Evolutionary conservation across 257 asterid species (phyloP).

Genomic region (Scutellaria barbata): DNA sequence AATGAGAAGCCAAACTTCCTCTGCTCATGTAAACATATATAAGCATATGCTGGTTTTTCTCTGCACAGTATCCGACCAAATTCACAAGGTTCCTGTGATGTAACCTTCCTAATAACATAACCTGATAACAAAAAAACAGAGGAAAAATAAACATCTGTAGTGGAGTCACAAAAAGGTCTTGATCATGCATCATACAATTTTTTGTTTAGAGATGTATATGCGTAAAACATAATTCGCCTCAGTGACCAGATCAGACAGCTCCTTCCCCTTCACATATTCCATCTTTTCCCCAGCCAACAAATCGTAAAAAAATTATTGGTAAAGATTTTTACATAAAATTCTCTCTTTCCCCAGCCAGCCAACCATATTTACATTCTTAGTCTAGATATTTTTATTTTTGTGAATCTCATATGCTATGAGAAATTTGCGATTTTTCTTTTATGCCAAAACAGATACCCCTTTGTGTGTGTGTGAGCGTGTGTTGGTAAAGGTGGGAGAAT

Average conservation of each 20-base stretch:
- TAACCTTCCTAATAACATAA: constrained; percentile 87
- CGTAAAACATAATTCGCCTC: not conserved
- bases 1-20: constrained; percentile 94
- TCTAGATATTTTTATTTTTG: not conserved
- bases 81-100: constrained; percentile 98
- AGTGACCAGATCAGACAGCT: not conserved
- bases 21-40: constrained; percentile 88
- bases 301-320: not conserved
- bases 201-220: constrained; percentile 23
- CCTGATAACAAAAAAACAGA: constrained; percentile 51
- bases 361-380: not conserved
- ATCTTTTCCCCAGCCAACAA: constrained; percentile 8
- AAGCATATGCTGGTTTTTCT: constrained; percentile 89
- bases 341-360: constrained; percentile 15
- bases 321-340: not conserved
- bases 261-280: not conserved
- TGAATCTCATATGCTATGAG: not conserved
- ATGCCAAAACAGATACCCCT: constrained; percentile 14
- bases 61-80: constrained; percentile 96
- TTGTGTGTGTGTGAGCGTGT: not conserved
- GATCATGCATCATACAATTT: not conserved
- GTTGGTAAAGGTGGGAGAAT: constrained; percentile 3
- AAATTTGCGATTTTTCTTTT: not conserved
- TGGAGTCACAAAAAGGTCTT: not conserved
- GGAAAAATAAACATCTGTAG: constrained; percentile 3